Conservation (phyloP, 73 alveolate species). For the Paramecium caudatum region DNA sequence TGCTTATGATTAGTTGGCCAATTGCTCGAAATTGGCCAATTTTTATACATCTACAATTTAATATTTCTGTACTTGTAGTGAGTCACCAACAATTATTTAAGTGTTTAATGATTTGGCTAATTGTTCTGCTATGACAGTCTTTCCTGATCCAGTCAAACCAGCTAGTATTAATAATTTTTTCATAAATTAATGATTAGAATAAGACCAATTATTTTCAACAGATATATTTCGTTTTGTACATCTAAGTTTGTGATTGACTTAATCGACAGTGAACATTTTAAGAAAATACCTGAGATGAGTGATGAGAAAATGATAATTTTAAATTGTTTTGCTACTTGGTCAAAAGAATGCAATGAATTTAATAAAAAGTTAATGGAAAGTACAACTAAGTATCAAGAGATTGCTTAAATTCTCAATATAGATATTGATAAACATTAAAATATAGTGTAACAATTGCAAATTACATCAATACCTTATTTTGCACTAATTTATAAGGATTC, state of each 20-base stretch:
- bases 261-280: too few relatives aligned
- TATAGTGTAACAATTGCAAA: too few relatives aligned
- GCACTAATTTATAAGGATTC: too few relatives aligned
- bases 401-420: too few relatives aligned
- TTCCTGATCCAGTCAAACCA: constrained; percentile 55
- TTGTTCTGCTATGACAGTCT: not conserved
- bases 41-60: constrained; percentile 41
- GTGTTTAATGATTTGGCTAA: constrained; percentile 9
- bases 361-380: not conserved
- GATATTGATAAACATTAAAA: too few relatives aligned
- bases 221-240: too few relatives aligned
- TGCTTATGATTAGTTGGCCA: not conserved
- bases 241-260: too few relatives aligned
- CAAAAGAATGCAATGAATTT: not conserved
- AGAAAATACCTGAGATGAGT: too few relatives aligned
- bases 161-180: constrained; percentile 13
- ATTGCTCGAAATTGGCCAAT: constrained; percentile 45
- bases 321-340: constrained; percentile 30
- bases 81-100: not conserved
- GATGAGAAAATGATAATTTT: too few relatives aligned
- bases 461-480: too few relatives aligned
- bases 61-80: constrained; percentile 10
- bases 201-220: too few relatives aligned
- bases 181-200: not conserved
- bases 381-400: too few relatives aligned